Conservation (phyloP, 306 rosid genomes). For the Cucumis hystrix region DNA sequence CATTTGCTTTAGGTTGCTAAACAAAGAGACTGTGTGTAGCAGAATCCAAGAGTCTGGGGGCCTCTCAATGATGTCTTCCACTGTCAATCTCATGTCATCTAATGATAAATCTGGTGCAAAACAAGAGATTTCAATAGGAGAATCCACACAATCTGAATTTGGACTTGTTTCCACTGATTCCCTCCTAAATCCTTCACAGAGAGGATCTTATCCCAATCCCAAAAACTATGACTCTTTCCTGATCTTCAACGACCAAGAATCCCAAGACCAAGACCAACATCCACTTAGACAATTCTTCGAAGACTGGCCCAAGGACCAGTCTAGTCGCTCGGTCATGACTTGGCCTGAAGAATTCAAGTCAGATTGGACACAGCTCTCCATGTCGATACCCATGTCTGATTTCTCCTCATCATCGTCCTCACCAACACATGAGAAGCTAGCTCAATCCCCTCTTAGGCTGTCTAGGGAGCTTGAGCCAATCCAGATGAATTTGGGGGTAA, state of each 20-base stretch:
- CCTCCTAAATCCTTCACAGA: conserved; percentile 33
- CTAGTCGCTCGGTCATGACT: conserved; percentile 14
- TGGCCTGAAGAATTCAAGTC: conserved; percentile 36
- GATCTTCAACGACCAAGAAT: conserved; percentile 22
- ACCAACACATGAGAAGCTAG: conserved; percentile 18
- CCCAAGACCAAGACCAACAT: conserved; percentile 26
- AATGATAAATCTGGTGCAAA: conserved; percentile 6
- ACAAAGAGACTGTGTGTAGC: conserved; percentile 16
- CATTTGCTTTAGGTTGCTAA: conserved; percentile 6
- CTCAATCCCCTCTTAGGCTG: conserved; percentile 27
- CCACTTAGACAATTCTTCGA: conserved; percentile 28
- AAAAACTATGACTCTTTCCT: conserved; percentile 28
- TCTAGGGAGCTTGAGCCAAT: conserved; percentile 21
- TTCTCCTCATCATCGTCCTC: conserved; percentile 38
- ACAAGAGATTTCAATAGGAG: conserved; percentile 9
- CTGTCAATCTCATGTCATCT: conserved; percentile 10
- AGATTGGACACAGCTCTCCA: conserved; percentile 40
- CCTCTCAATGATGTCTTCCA: conserved; percentile 16
- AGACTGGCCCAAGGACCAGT: conserved; percentile 31
- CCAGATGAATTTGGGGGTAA: conserved; percentile 16
- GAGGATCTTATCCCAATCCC: conserved; percentile 20
- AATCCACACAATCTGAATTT: conserved; percentile 18
- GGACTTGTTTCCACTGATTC: conserved; percentile 40
- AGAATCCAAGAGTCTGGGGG: conserved; percentile 23
- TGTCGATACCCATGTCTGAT: conserved; percentile 32